Evolutionary conservation across 2,329 filamentous ascomycete genomes (phyloP), one percentile per base, ranked within the genome.

Genomic region (Aspergillus vadensis): DNA sequence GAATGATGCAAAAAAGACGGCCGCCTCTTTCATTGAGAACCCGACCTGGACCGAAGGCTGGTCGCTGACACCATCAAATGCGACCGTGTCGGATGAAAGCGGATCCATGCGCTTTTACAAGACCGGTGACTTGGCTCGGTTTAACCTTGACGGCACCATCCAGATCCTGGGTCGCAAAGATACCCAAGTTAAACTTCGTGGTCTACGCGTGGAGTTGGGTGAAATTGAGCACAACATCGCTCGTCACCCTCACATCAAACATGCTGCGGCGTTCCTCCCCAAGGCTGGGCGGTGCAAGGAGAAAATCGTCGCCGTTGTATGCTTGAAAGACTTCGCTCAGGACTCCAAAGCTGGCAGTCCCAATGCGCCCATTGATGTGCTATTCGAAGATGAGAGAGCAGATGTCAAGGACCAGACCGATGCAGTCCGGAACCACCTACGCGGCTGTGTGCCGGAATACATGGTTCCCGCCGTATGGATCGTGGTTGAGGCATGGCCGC

Each of bases 181-280:
- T 6, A 50, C 59, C 2, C 59, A 61, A 30, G 50, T 58, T 5
- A 61, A 62, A 19, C 14, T 62, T 4, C 52, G 49, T 17, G 60
- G 60, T 23, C 44, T 59, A 25, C 56, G 60, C 5, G 17, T 59
- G 21, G 60, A 62, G n/a, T 38, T 59, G 30, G 56, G 27, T 3
- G 56, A 62, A n/a, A 36, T 62, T 5, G 56, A 62, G 48, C 17
- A 52, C 25, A 39, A 52, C n/a, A 27, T 54, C 15, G 38, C 38
- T 41, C 38, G 7, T n/a, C 38, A 41, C 6, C 38, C 38, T 1
- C 15, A 41, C n/a, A 14, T 41, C n/a, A 41, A 41, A 41, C 38
- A 41, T 17, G 38, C 38, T n/a, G 38, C 38, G n/a, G 38, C 38
- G 0, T 41, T 41, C 38, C 38, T 41, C 2, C 38, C 38, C 38